Percentiles rank a stretch among this genome's conserved stretches.
phyloP scores from a whole-genome alignment of 106 monocot species.

The Narthecium ossifragum region DNA sequence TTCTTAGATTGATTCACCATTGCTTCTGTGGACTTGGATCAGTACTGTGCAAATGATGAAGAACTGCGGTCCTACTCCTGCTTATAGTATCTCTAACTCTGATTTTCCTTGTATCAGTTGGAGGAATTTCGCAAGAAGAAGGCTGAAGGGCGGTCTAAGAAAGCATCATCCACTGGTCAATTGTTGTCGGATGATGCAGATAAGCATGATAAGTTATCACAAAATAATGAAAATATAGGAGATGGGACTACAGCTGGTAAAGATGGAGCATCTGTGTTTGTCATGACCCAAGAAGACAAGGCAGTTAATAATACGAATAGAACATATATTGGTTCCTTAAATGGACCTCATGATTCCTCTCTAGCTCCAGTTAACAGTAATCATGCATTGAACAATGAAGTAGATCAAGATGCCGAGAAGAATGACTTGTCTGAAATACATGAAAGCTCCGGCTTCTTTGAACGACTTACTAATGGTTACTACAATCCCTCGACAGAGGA shows the following conservation, averaged over 20 bases:
- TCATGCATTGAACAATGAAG: slow-evolving; percentile 4
- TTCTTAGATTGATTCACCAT: neutral
- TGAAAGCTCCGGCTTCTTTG: slow-evolving; percentile 21
- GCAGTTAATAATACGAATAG: slow-evolving; percentile 10
- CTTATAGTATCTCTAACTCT: neutral
- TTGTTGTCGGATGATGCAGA: slow-evolving; percentile 31
- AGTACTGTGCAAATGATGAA: neutral
- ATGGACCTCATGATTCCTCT: slow-evolving; percentile 15
- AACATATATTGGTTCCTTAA: slow-evolving; percentile 16
- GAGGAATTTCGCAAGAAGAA: slow-evolving; percentile 87
- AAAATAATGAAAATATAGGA: slow-evolving; percentile 17
- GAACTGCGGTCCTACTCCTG: too few species aligned
- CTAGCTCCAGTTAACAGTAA: slow-evolving; percentile 1
- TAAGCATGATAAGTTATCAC: slow-evolving; percentile 17
- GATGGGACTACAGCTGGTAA: slow-evolving; percentile 11
- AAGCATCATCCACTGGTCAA: slow-evolving; percentile 38
- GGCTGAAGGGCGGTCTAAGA: slow-evolving; percentile 47
- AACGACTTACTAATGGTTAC: slow-evolving; percentile 31
- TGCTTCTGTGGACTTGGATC: neutral
- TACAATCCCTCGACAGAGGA: slow-evolving; percentile 18
- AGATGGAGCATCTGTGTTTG: slow-evolving; percentile 5
- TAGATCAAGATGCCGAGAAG: neutral
- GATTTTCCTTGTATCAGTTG: slow-evolving; percentile 30
- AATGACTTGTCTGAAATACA: slow-evolving; percentile 12
- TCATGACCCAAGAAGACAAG: slow-evolving; percentile 9